A percentile compares a stretch with the other conserved stretches of the same genome.
Conservation (phyloP, 129 eudicot species). For the Flaveria linearis region DNA sequence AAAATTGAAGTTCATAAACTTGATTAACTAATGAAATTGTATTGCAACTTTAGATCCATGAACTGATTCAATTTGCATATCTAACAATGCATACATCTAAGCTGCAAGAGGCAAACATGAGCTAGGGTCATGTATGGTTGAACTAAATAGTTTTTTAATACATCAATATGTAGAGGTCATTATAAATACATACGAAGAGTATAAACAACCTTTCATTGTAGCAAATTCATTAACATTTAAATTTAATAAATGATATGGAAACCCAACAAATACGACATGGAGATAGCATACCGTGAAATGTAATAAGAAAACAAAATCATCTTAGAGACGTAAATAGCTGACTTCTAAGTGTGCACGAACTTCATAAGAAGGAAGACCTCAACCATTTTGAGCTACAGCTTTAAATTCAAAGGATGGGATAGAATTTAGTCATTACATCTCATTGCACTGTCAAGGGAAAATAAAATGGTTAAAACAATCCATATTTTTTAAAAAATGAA, state of each 20-base stretch:
- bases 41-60: not conserved
- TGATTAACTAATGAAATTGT: not conserved
- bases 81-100: not conserved
- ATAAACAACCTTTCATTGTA: not conserved
- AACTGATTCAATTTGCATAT: too few species aligned
- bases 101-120: not conserved
- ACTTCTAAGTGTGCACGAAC: slow-evolving; percentile 30
- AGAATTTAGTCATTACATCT: too few species aligned
- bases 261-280: not conserved
- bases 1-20: not conserved
- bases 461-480: too few species aligned
- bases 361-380: slow-evolving; percentile 42
- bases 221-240: not conserved
- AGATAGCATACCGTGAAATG: not conserved
- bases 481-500: too few species aligned
- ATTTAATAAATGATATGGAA: not conserved
- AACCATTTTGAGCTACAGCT: slow-evolving; percentile 39
- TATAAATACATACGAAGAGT: not conserved
- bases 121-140: not conserved
- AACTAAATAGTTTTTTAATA: not conserved
- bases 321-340: slow-evolving; percentile 47
- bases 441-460: too few species aligned
- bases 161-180: not conserved
- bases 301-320: not conserved
- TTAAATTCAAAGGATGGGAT: too few species aligned